These are phyloP conservation scores for Thelonectria rubi DNA, from an alignment of 2,329 filamentous ascomycete species.

Conservation along the genomic window DNA sequence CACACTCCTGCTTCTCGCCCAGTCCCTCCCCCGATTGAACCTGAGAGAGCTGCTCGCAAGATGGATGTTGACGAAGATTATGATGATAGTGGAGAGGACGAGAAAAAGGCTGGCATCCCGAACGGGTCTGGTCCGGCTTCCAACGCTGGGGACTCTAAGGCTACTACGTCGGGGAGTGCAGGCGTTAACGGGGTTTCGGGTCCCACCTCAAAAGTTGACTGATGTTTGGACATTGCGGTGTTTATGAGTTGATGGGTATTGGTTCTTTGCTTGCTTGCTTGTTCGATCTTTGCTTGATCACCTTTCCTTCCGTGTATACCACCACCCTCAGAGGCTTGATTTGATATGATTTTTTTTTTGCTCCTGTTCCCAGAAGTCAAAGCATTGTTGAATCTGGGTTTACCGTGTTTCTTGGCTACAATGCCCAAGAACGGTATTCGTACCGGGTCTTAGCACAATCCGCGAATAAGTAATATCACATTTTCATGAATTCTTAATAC, in stretches of 20 bases:
- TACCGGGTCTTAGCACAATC: slow-evolving; percentile 33
- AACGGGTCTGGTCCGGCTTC: slow-evolving; percentile 59
- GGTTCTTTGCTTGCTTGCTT: slow-evolving; percentile 25
- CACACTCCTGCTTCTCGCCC: slow-evolving; percentile 55
- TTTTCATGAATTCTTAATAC: neutral
- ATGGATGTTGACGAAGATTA: slow-evolving; percentile 99
- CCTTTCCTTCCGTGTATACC: slow-evolving; percentile 36
- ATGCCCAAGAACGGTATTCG: slow-evolving; percentile 43
- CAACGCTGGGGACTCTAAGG: slow-evolving; percentile 62
- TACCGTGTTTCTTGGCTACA: slow-evolving; percentile 45
- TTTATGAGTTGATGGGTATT: slow-evolving; percentile 40
- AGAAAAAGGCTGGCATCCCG: slow-evolving; percentile 66
- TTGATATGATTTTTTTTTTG: slow-evolving; percentile 31
- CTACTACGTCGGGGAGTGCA: slow-evolving; percentile 56
- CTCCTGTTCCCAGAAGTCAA: slow-evolving; percentile 20
- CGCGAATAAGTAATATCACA: slow-evolving; percentile 27
- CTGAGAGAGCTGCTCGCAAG: slow-evolving; percentile 83
- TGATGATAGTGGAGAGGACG: slow-evolving; percentile 91
- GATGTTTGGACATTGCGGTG: slow-evolving; percentile 28
- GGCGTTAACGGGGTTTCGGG: slow-evolving; percentile 55
- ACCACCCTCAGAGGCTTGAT: slow-evolving; percentile 31
- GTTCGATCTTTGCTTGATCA: slow-evolving; percentile 7
- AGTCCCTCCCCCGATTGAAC: slow-evolving; percentile 68
- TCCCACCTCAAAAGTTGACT: slow-evolving; percentile 59
- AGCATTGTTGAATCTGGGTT: slow-evolving; percentile 33